phyloP scores from a whole-genome alignment of 768 basidiomycete species.

The Obba rivulosa region DNA sequence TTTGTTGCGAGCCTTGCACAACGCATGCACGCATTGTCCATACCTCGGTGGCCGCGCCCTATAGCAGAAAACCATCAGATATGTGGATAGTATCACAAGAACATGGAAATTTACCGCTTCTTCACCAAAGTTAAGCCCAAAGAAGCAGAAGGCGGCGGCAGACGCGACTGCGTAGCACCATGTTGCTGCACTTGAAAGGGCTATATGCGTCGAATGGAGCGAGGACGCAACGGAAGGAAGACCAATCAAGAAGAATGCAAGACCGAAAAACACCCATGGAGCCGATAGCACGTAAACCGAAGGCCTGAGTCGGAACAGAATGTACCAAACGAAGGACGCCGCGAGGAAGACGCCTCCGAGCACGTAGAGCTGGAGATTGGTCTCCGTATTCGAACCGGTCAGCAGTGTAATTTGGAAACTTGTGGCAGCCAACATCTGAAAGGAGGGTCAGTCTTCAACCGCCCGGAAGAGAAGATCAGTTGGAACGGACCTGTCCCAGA shows the following conservation, averaged over 20 bases:
- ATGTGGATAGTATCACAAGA: not conserved
- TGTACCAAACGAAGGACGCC: conserved; percentile 85
- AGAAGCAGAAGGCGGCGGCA: conserved; percentile 90
- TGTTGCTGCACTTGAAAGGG: conserved; percentile 71
- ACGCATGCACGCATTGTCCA: conserved; percentile 90
- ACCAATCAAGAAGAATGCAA: conserved; percentile 90
- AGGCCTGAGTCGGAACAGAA: conserved; percentile 81
- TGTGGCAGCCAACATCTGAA: conserved; percentile 79
- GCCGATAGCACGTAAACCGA: conserved; percentile 81
- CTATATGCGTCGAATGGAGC: conserved; percentile 57
- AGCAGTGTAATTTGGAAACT: conserved; percentile 94
- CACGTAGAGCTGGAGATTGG: conserved; percentile 80
- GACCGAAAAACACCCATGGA: conserved; percentile 89
- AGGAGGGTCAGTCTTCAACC: not conserved
- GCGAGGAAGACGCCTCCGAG: conserved; percentile 86
- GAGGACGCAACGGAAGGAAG: conserved; percentile 68
- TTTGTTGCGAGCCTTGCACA: conserved; percentile 92
- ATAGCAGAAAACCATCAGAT: conserved; percentile 5
- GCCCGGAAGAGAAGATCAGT: not conserved
- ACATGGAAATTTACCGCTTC: conserved; percentile 62
- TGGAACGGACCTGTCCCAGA: conserved; percentile 56
- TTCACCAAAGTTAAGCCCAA: conserved; percentile 95
- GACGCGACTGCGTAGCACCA: conserved; percentile 92
- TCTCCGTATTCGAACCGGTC: conserved; percentile 80
- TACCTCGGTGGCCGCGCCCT: conserved; percentile 92